Evolutionary conservation across 257 asterid species (phyloP).

Genomic region (Rauvolfia tetraphylla): DNA sequence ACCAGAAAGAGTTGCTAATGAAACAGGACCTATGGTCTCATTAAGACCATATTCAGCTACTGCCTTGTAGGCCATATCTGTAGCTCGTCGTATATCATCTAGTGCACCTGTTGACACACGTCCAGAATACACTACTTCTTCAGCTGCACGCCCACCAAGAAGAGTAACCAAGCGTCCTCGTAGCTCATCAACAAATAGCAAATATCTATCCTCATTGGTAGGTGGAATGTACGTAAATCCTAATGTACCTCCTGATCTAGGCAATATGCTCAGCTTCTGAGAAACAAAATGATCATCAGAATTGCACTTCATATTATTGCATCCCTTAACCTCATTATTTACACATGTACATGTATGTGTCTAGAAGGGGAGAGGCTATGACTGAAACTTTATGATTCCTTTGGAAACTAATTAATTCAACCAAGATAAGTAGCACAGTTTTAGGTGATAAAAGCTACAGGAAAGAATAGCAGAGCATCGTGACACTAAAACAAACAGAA

Average conservation of each 20-base stretch:
- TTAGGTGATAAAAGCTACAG: background rate
- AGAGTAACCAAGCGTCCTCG: conserved; percentile 98
- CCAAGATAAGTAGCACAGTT: background rate
- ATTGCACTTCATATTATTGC: background rate
- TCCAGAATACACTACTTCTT: conserved; percentile 84
- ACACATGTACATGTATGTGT: background rate
- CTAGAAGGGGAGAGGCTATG: background rate
- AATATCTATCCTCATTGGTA: conserved; percentile 82
- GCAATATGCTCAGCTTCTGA: conserved; percentile 98
- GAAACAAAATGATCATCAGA: conserved; percentile 16
- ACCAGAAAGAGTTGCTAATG: conserved; percentile 79
- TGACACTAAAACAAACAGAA: background rate
- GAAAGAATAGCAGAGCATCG: background rate
- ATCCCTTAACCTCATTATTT: background rate
- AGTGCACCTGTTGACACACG: conserved; percentile 99
- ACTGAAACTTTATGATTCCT: background rate
- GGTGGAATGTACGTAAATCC: conserved; percentile 97
- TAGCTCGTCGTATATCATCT: conserved; percentile 93
- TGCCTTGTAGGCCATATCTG: conserved; percentile 99
- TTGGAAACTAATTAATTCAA: background rate
- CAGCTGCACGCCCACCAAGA: conserved; percentile 99
- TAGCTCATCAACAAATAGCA: conserved; percentile 93
- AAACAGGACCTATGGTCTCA: conserved; percentile 80
- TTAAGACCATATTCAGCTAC: conserved; percentile 97
- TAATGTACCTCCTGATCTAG: conserved; percentile 96